phyloP scores from a whole-genome alignment of 1,284 basidiomycete species.

The Schizopora paradoxa region DNA sequence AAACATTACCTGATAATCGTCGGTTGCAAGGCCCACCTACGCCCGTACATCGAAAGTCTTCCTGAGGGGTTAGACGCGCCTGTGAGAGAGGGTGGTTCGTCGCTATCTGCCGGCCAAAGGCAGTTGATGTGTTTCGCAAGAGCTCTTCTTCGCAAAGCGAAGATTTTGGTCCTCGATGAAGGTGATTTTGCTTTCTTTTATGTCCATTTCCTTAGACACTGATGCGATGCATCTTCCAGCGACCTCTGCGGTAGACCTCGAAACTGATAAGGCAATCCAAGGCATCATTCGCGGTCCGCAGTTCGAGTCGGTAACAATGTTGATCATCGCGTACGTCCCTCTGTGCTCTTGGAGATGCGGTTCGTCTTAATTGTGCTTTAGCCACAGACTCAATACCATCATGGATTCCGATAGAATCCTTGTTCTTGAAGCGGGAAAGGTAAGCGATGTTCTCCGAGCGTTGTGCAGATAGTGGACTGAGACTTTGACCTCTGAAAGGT shows the following conservation, averaged over 20 bases:
- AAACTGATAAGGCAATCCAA: constrained; percentile 85
- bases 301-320: constrained; percentile 69
- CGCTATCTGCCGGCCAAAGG: constrained; percentile 80
- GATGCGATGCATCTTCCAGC: constrained; percentile 34
- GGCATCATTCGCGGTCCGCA: constrained; percentile 70
- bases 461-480: constrained; percentile 3
- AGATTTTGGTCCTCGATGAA: constrained; percentile 89
- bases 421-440: constrained; percentile 70
- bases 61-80: constrained; percentile 71
- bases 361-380: constrained; percentile 26
- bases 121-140: constrained; percentile 83
- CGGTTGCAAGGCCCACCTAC: constrained; percentile 48
- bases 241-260: constrained; percentile 82
- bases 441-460: constrained; percentile 7
- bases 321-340: constrained; percentile 70
- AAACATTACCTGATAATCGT: not conserved
- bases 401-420: constrained; percentile 81
- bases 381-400: constrained; percentile 88
- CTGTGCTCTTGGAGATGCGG: not conserved
- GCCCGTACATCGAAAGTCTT: constrained; percentile 66
- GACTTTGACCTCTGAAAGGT: constrained; percentile 32
- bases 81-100: constrained; percentile 78
- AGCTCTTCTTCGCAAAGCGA: constrained; percentile 72
- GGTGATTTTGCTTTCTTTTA: constrained; percentile 35
- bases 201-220: not conserved